phyloP scores from a whole-genome alignment of 2,329 filamentous ascomycete genomes.

The Aspergillus ruber region DNA sequence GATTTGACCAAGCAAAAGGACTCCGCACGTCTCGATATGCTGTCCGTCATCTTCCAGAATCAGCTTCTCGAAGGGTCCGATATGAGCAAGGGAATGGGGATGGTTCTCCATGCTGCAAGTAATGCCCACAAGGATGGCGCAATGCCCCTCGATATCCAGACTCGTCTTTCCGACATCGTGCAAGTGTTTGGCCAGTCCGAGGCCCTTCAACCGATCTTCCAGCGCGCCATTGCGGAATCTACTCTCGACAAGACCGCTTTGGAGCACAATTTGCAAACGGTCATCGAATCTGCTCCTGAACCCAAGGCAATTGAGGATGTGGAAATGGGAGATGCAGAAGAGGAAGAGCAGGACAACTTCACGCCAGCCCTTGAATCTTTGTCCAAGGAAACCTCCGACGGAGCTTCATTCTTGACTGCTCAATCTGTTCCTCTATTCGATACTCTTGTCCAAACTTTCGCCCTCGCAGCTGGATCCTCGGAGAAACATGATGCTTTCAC shows the following conservation, averaged over 20 bases:
- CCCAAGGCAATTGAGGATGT: conserved; percentile 46
- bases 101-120: conserved; percentile 29
- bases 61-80: conserved; percentile 26
- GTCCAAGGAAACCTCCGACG: conserved; percentile 19
- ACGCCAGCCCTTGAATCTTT: conserved; percentile 28
- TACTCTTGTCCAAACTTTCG: conserved; percentile 33
- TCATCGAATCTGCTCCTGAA: conserved; percentile 54
- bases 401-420: conserved; percentile 33
- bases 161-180: conserved; percentile 60
- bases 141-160: conserved; percentile 46
- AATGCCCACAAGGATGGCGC: conserved; percentile 42
- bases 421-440: conserved; percentile 30
- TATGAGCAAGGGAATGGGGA: conserved; percentile 23
- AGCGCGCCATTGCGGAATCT: conserved; percentile 59
- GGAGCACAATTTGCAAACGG: conserved; percentile 67
- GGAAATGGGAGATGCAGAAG: conserved; percentile 42
- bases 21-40: conserved; percentile 40
- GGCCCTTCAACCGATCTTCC: conserved; percentile 57
- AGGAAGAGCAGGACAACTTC: conserved; percentile 24
- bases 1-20: conserved; percentile 29
- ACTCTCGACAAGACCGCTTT: conserved; percentile 67
- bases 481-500: conserved; percentile 28
- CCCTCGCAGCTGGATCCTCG: conserved; percentile 24
- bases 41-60: conserved; percentile 31
- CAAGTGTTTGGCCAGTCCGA: conserved; percentile 59